These are phyloP conservation scores for Trichophyton schoenleinii DNA, from an alignment of 2,329 filamentous ascomycete species.

Conservation along the genomic window DNA sequence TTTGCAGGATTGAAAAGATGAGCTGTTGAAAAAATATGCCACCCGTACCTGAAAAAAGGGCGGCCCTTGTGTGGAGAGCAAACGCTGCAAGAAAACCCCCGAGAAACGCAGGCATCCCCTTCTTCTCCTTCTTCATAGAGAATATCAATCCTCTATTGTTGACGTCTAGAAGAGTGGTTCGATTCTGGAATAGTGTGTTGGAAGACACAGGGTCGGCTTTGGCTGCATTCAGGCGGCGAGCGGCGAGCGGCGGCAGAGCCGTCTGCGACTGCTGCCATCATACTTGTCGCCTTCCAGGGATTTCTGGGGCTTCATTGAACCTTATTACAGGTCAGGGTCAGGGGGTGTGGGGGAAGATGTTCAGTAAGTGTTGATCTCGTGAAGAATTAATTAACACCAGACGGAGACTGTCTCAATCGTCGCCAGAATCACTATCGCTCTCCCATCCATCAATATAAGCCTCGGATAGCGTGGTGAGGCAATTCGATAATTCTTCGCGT, in stretches of 20 bases:
- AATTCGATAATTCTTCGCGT: slow-evolving; percentile 69
- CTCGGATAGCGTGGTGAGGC: slow-evolving; percentile 69
- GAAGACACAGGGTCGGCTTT: not conserved
- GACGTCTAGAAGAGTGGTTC: not conserved
- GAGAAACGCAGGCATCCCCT: not conserved
- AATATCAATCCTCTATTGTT: too few relatives aligned
- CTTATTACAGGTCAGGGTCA: not conserved
- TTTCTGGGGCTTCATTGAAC: not conserved
- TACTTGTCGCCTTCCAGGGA: not conserved
- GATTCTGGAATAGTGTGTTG: not conserved
- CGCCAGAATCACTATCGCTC: slow-evolving; percentile 44
- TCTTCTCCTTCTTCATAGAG: too few relatives aligned
- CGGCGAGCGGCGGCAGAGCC: not conserved
- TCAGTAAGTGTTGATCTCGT: not conserved
- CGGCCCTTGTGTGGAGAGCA: not conserved
- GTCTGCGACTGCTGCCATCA: not conserved
- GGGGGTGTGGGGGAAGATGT: not conserved
- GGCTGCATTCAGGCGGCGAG: not conserved
- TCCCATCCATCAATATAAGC: slow-evolving; percentile 83
- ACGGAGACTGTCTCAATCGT: slow-evolving; percentile 23
- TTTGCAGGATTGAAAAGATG: not conserved
- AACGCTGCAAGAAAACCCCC: not conserved
- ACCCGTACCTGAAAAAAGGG: not conserved
- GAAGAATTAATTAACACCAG: slow-evolving; percentile 5
- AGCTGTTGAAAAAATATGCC: not conserved